phyloP scores from a whole-genome alignment of 371 early-diverging fungal genomes.

The Syncephalastrum contaminatum region DNA sequence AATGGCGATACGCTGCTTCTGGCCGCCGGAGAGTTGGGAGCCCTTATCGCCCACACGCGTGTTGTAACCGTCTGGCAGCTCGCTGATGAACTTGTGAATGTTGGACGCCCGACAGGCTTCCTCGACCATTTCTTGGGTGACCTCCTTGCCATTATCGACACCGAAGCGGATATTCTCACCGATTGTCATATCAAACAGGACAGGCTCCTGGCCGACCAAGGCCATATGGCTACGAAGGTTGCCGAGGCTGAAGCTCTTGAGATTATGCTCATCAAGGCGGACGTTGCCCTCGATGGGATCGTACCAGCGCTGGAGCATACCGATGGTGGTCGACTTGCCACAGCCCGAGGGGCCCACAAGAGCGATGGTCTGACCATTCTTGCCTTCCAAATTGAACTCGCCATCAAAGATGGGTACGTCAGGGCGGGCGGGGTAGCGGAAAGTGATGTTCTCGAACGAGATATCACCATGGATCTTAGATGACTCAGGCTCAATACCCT shows the following conservation, averaged over 20 bases:
- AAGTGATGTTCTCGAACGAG: conserved; percentile 60
- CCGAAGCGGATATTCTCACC: conserved; percentile 80
- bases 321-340: conserved; percentile 85
- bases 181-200: conserved; percentile 77
- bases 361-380: conserved; percentile 81
- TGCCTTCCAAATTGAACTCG: conserved; percentile 66
- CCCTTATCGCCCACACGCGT: conserved; percentile 80
- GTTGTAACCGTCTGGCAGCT: conserved; percentile 73
- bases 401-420: conserved; percentile 77
- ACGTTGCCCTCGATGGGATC: conserved; percentile 68
- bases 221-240: conserved; percentile 74
- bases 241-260: conserved; percentile 58
- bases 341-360: conserved; percentile 87
- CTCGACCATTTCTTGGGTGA: conserved; percentile 60
- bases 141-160: conserved; percentile 41
- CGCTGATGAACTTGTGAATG: conserved; percentile 75
- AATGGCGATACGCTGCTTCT: conserved; percentile 77
- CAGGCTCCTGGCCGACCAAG: conserved; percentile 88
- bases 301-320: conserved; percentile 86
- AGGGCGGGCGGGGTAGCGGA: conserved; percentile 85
- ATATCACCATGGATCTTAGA: conserved; percentile 53
- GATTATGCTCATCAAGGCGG: conserved; percentile 65
- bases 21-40: conserved; percentile 82
- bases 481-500: conserved; percentile 50
- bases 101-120: conserved; percentile 67